Base-by-base conservation (phyloP, 495 filamentous ascomycete species). In the Aspergillus coremiiformis region DNA sequence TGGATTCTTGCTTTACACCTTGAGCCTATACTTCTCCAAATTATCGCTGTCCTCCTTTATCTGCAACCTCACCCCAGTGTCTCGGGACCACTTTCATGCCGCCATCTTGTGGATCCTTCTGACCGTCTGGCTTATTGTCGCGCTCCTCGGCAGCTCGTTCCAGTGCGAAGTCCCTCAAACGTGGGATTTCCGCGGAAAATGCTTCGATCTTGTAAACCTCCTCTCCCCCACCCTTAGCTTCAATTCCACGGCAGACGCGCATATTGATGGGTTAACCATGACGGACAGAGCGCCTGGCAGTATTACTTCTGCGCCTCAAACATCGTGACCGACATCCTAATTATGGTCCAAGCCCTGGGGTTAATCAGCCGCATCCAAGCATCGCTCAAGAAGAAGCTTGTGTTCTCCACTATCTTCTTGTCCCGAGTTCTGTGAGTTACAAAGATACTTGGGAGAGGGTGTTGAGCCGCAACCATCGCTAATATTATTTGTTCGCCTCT, bases 151-250 rank as follows among this genome's bases (percentile, higher is more conserved):
- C 1, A 55, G 51, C 39, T 58, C 62, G 1, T 63, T 68, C 42
- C 60, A 63, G 53, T 68, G 66, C 43, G 30, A 51, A 4, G 14
- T 56, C 30, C 55, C 60, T 6, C 54, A 37, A 1, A 48, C 61
- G 1, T 68, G 66, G 66, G 53, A 66, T 41, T 60, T 62, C 51
- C 39, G 54, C 14, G 53, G 56, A 14, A 47, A 57, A 27, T 68
- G 66, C 51, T 48, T 63, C n/a, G 39, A 63, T 33, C 21, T 60
- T 29, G 66, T 68, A 47, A 7, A 11, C 32, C 47, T 22, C 30
- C 10, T 39, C 21, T 8, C n/a, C n/a, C n/a, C n/a, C n/a, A n/a
- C n/a, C n/a, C n/a, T n/a, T n/a, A n/a, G 12, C 5, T 8, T 35
- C n/a, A 3, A 37, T 37, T 15, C 27, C 8, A 19, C 30, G 11